Base-by-base conservation (phyloP, 768 basidiomycete species). In the Russula virescens region DNA sequence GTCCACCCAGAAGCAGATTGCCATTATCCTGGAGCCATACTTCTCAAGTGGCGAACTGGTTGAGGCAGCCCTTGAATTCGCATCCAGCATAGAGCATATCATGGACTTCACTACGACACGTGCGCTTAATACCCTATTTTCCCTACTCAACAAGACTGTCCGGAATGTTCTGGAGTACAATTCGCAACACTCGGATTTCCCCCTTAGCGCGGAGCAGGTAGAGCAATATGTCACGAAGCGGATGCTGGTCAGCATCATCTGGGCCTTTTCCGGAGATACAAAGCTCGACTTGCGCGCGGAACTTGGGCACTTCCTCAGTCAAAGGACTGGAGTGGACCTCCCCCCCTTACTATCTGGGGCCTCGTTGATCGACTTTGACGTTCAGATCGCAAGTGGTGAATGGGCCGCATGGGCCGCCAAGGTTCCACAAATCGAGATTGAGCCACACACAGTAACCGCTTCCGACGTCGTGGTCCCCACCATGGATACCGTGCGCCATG, bases 231-330 rank as follows among this genome's bases (percentile, higher is more conserved):
- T 95, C 58, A 85, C 86, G 49, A 95, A 95, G 71, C 87, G 93
- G 35, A 76, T 98, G 28, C 81, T 98, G 10, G 84, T 98, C 73
- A 92, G 83, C 75, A 86, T 98, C 66, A 89, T 98, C 53, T 99
- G 97, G 97, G 94, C 97, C 0, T 98, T 99, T 75, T 89, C 94
- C 38, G 97, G 97, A 45, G 97, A 99, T 68, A 87, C 93, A n/a
- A 91, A 90, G 69, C 77, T 97, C 62, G 93, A 94, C 68, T 76
- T 91, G 59, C 87, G 97, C 28, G 88, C 91, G 2, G 85, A 88
- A 66, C 84, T 99, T 80, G 94, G 97, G 57, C 86, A 93, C 61
- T 94, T 87, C 74, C 76, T 99, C 48, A 80, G 88, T 49, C 83
- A 83, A 54, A 88, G 90, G 60, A 94, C 93, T 1, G 93, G 88